Base-by-base conservation (phyloP, 345 rosid species). In the Linum lewisii region DNA sequence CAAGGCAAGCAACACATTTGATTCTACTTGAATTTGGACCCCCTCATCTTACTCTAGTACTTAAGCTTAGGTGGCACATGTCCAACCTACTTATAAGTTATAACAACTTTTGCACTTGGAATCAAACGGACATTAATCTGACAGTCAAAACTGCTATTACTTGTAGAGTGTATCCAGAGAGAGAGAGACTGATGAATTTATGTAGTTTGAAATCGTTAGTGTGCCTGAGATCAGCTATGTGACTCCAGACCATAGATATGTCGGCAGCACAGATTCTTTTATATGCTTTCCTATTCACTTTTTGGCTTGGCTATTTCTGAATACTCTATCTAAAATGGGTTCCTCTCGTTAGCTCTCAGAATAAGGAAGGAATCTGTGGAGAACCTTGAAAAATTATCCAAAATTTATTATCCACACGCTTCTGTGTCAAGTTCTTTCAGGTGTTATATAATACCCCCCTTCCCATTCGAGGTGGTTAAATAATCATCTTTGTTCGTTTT, bases 311-410 rank as follows among this genome's bases (percentile, higher is more conserved):
- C 45, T 4, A 3, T 16, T 11, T 42, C 47, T 42, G 2, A 3
- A 42, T 42, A 42, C 38, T 29, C 21, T n/a, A n/a, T 20, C 32
- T 36, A 36, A 37, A 51, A n/a, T 61, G 45, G 64, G 61, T 44
- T 19, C 51, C 20, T 15, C 0, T 19, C 22, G 10, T 47, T 26
- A 26, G 23, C 22, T 55, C 7, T 24, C 63, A 26, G 37, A 58
- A 34, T 68, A 60, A 51, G 64, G 61, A 69, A 70, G 57, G 71
- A 50, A 75, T 72, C 64, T 60, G 20, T 23, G 37, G 22, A 37
- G n/a, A 58, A 22, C 54, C 59, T 15, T 42, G 47, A 42, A 42
- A 38, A 29, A 20, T 26, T 20, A 29, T 51, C 51, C 21, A 51
- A 24, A 47, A 18, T 24, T 42, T 14, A 50, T 15, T 29, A 21